phyloP scores from a whole-genome alignment of 2,329 filamentous ascomycete genomes.

The Stagonosporopsis vannaccii region DNA sequence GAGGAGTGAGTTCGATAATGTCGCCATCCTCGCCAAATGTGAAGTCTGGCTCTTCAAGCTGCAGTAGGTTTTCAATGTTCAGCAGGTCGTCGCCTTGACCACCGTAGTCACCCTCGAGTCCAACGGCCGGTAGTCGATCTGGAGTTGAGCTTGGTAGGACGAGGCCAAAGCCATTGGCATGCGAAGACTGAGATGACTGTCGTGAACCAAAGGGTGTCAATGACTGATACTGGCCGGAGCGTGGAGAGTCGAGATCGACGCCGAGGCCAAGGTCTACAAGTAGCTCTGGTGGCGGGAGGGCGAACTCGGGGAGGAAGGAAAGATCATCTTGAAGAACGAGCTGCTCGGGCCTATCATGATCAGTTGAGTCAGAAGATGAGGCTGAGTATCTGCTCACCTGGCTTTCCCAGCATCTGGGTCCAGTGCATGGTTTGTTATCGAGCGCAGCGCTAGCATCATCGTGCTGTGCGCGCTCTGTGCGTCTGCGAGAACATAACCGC shows the following conservation, averaged over 20 bases:
- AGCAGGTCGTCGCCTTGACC: constrained; percentile 41
- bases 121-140: constrained; percentile 49
- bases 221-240: constrained; percentile 48
- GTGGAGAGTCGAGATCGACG: constrained; percentile 44
- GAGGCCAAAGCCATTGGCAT: constrained; percentile 39
- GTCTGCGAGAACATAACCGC: constrained; percentile 82
- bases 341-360: constrained; percentile 65
- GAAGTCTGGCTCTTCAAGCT: constrained; percentile 61
- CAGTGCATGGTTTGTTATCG: constrained; percentile 65
- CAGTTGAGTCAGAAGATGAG: neutral
- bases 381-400: constrained; percentile 62
- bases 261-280: constrained; percentile 55
- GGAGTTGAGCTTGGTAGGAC: constrained; percentile 60
- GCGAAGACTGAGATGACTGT: constrained; percentile 33
- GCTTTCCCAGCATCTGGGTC: constrained; percentile 75
- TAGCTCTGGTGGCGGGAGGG: constrained; percentile 66
- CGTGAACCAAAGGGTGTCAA: constrained; percentile 44
- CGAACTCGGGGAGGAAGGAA: constrained; percentile 73
- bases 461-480: constrained; percentile 76
- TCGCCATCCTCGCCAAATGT: constrained; percentile 69
- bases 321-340: constrained; percentile 84
- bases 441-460: constrained; percentile 72
- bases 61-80: constrained; percentile 53
- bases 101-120: constrained; percentile 52
- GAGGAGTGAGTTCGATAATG: constrained; percentile 56